Evolutionary conservation across 192 early-diverging fungal genomes (phyloP).

Genomic region (Rhizoclosmatium globosum): DNA sequence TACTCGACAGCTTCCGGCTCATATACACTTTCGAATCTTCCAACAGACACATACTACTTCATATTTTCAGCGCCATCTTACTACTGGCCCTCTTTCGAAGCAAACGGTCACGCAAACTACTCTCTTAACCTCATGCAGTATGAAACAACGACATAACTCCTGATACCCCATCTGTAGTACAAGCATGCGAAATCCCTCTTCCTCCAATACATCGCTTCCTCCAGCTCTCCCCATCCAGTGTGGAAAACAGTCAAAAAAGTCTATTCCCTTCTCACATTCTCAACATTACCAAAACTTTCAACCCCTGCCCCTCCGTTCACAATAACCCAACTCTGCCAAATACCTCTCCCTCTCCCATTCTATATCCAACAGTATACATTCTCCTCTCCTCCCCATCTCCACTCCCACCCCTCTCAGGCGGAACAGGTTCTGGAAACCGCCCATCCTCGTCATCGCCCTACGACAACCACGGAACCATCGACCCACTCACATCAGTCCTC

Average conservation of each 20-base stretch:
- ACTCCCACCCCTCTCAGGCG: background rate
- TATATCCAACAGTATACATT: constrained; percentile 5
- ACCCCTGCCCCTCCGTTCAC: background rate
- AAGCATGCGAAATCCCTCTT: constrained; percentile 2
- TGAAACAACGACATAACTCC: background rate
- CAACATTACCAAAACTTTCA: background rate
- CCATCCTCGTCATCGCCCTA: background rate
- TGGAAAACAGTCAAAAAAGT: background rate
- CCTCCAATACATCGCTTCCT: background rate
- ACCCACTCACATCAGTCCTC: background rate
- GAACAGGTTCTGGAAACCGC: constrained; percentile 11
- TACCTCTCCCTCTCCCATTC: constrained; percentile 1
- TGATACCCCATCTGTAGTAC: background rate
- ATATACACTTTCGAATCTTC: background rate
- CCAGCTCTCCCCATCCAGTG: background rate
- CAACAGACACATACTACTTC: constrained; percentile 29
- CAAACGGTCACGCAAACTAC: background rate
- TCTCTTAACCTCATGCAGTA: constrained; percentile 9
- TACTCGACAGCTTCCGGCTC: background rate
- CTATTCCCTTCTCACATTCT: background rate
- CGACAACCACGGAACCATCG: constrained; percentile 1
- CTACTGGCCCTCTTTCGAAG: constrained; percentile 19
- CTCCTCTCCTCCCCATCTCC: constrained; percentile 5
- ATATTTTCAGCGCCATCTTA: constrained; percentile 12
- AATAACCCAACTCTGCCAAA: constrained; percentile 11